Evolutionary conservation across 768 basidiomycete genomes (phyloP).

Genomic region (Strobilomyces echinocephalus): DNA sequence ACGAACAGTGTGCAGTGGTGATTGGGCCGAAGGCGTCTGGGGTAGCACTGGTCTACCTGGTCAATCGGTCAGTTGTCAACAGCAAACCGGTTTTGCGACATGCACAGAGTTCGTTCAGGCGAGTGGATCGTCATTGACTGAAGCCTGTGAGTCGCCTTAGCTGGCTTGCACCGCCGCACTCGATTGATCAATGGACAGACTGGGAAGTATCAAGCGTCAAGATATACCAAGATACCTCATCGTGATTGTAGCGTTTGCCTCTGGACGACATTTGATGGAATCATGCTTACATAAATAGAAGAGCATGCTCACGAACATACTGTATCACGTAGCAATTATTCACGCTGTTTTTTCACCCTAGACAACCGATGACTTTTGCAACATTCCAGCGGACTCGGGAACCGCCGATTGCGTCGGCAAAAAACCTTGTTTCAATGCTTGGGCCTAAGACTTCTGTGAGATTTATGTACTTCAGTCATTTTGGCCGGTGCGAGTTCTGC

Average conservation of each 20-base stretch:
- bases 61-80: slow-evolving; percentile 81
- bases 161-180: slow-evolving; percentile 3
- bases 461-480: no score
- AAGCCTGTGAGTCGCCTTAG: slow-evolving; percentile 64
- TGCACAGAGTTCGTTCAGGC: slow-evolving; percentile 75
- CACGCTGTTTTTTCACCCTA: background rate
- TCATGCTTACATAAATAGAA: slow-evolving; percentile 15
- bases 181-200: slow-evolving; percentile 39
- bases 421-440: no score
- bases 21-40: slow-evolving; percentile 90
- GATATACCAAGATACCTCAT: slow-evolving; percentile 53
- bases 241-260: slow-evolving; percentile 6
- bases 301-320: background rate
- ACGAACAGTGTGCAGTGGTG: slow-evolving; percentile 50
- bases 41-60: slow-evolving; percentile 66
- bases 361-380: no score
- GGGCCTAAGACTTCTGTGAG: no score
- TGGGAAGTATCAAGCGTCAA: slow-evolving; percentile 79
- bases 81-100: slow-evolving; percentile 74
- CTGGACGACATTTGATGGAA: slow-evolving; percentile 4
- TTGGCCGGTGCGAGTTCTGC: no score
- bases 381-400: no score
- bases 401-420: no score
- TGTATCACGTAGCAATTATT: slow-evolving; percentile 23
- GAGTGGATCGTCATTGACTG: slow-evolving; percentile 61